Conservation (phyloP, 176 grass and related monocot genomes). For the Chrysopogon serrulatus region DNA sequence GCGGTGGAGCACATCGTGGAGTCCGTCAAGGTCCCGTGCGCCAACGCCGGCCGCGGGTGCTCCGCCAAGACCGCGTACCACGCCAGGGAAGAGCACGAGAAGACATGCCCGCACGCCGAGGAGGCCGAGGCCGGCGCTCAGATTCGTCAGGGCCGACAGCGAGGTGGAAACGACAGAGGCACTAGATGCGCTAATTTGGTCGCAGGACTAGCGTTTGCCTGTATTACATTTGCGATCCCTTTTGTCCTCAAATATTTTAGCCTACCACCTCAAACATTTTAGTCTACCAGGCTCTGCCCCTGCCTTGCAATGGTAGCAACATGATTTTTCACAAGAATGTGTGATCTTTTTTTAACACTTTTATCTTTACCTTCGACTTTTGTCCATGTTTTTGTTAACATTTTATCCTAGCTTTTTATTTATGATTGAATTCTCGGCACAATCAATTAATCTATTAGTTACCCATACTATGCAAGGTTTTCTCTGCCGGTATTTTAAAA, state of each 20-base stretch:
- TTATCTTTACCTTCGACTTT: too few species aligned
- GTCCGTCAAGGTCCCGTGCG: neutral
- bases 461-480: too few species aligned
- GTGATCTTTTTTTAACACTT: too few species aligned
- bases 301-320: neutral
- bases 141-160: too few species aligned
- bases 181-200: neutral
- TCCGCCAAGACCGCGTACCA: neutral
- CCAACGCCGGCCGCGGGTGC: neutral
- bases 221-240: neutral
- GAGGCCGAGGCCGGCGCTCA: too few species aligned
- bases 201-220: neutral
- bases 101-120: neutral
- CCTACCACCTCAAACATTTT: neutral
- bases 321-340: neutral
- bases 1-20: neutral
- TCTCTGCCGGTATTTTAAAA: too few species aligned
- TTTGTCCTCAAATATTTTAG: neutral
- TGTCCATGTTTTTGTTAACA: too few species aligned
- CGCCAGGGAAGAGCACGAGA: neutral
- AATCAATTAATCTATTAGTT: too few species aligned
- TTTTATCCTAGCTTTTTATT: too few species aligned
- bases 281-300: too few species aligned
- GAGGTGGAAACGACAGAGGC: too few species aligned
- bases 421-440: too few species aligned